These are phyloP conservation scores for Coemansia sp. DNA, from an alignment of 371 early-diverging fungal species.

Conservation along the genomic window DNA sequence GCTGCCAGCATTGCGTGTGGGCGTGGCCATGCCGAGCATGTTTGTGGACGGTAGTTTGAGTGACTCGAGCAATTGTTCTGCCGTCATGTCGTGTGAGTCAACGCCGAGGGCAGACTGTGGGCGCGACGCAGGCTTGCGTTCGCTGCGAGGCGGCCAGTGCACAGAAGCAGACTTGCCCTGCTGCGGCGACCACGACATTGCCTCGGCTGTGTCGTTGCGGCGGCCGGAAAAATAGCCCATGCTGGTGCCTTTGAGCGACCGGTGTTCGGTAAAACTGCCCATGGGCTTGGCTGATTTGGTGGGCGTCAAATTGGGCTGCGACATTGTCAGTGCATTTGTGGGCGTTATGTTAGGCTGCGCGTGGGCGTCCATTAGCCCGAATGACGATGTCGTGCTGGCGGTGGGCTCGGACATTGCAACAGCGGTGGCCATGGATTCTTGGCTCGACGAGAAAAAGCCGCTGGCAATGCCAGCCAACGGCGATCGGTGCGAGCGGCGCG, in stretches of 20 bases:
- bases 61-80: constrained; percentile 45
- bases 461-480: constrained; percentile 33
- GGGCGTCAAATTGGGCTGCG: constrained; percentile 3
- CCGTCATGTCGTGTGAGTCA: constrained; percentile 35
- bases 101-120: constrained; percentile 9
- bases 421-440: constrained; percentile 29
- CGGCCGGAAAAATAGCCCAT: constrained; percentile 23
- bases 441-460: constrained; percentile 40
- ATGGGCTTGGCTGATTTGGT: not conserved
- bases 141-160: constrained; percentile 33
- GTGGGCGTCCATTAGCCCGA: not conserved
- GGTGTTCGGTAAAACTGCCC: not conserved
- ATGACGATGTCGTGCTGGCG: not conserved
- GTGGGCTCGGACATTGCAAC: constrained; percentile 3
- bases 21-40: constrained; percentile 1
- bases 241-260: constrained; percentile 12
- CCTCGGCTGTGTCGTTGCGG: constrained; percentile 6
- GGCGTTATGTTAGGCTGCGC: constrained; percentile 10
- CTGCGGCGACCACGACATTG: constrained; percentile 1
- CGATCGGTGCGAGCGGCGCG: constrained; percentile 33
- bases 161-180: constrained; percentile 21
- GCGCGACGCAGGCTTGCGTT: constrained; percentile 15
- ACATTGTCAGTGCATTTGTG: not conserved
- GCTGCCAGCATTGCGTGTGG: not conserved
- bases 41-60: constrained; percentile 33